Evolutionary conservation across 2,329 filamentous ascomycete genomes (phyloP).

Genomic region (Karstenula rhodostoma): DNA sequence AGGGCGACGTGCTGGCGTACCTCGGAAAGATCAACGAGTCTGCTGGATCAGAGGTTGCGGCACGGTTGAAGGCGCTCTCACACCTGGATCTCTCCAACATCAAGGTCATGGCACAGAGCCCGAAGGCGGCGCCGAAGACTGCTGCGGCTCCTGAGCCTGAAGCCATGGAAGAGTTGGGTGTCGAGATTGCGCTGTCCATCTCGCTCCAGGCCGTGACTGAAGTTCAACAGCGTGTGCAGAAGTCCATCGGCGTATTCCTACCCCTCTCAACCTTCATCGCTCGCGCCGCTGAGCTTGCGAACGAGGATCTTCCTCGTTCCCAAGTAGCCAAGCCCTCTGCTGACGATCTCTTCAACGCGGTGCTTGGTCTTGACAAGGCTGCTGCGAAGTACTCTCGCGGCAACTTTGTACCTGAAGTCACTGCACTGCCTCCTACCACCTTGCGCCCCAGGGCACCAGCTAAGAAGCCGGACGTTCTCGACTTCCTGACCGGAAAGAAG

Average conservation of each 20-base stretch:
- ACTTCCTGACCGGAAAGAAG: slow-evolving; percentile 67
- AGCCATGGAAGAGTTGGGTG: slow-evolving; percentile 57
- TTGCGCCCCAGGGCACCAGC: slow-evolving; percentile 44
- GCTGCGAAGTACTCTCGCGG: slow-evolving; percentile 59
- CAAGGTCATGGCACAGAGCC: slow-evolving; percentile 70
- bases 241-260: slow-evolving; percentile 78
- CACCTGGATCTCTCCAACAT: slow-evolving; percentile 96
- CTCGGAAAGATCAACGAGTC: slow-evolving; percentile 78
- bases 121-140: slow-evolving; percentile 54
- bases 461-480: slow-evolving; percentile 78
- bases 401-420: slow-evolving; percentile 77
- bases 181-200: slow-evolving; percentile 75
- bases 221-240: slow-evolving; percentile 80
- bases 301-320: slow-evolving; percentile 79
- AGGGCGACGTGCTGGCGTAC: slow-evolving; percentile 94
- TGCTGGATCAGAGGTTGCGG: slow-evolving; percentile 75
- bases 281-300: slow-evolving; percentile 85
- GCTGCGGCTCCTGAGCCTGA: slow-evolving; percentile 47
- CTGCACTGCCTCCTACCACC: slow-evolving; percentile 48
- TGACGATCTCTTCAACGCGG: slow-evolving; percentile 87
- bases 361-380: slow-evolving; percentile 74
- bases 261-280: slow-evolving; percentile 87
- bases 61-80: slow-evolving; percentile 75
- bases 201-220: slow-evolving; percentile 81
- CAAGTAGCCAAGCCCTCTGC: slow-evolving; percentile 71